phyloP scores from a whole-genome alignment of 1,284 basidiomycete species.

The Entoloma clypeatum region DNA sequence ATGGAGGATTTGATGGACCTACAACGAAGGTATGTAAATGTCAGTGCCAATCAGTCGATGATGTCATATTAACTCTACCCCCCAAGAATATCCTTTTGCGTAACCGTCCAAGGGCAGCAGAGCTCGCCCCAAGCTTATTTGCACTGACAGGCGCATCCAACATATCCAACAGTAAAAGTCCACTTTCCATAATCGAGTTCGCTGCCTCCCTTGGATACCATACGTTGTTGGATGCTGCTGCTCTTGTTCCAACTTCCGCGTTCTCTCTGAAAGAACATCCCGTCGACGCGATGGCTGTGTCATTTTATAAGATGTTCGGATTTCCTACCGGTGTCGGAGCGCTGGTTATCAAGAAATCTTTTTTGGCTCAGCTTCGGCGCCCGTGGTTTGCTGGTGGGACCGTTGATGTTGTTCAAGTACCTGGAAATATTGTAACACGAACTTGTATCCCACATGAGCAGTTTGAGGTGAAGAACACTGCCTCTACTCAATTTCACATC shows the following conservation, averaged over 20 bases:
- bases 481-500: not conserved
- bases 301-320: slow-evolving; percentile 89
- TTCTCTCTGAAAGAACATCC: slow-evolving; percentile 62
- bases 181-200: slow-evolving; percentile 52
- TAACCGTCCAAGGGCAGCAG: slow-evolving; percentile 40
- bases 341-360: slow-evolving; percentile 67
- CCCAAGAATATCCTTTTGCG: slow-evolving; percentile 40
- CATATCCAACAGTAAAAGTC: slow-evolving; percentile 65
- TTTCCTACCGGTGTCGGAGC: slow-evolving; percentile 84
- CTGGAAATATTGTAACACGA: slow-evolving; percentile 62
- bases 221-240: slow-evolving; percentile 76
- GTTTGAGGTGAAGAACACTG: slow-evolving; percentile 58
- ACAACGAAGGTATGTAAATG: slow-evolving; percentile 52
- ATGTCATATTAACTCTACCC: slow-evolving; percentile 5
- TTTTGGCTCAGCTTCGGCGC: slow-evolving; percentile 54
- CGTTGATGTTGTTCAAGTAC: slow-evolving; percentile 77
- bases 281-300: slow-evolving; percentile 78
- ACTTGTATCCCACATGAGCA: slow-evolving; percentile 60
- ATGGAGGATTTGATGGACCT: slow-evolving; percentile 57
- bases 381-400: slow-evolving; percentile 86
- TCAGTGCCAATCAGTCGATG: slow-evolving; percentile 7
- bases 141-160: slow-evolving; percentile 79
- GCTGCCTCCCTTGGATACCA: slow-evolving; percentile 68
- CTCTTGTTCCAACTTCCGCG: slow-evolving; percentile 66
- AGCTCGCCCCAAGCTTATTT: slow-evolving; percentile 54